phyloP scores from a whole-genome alignment of 148 eudicot genomes.

The Linanthus parryae region DNA sequence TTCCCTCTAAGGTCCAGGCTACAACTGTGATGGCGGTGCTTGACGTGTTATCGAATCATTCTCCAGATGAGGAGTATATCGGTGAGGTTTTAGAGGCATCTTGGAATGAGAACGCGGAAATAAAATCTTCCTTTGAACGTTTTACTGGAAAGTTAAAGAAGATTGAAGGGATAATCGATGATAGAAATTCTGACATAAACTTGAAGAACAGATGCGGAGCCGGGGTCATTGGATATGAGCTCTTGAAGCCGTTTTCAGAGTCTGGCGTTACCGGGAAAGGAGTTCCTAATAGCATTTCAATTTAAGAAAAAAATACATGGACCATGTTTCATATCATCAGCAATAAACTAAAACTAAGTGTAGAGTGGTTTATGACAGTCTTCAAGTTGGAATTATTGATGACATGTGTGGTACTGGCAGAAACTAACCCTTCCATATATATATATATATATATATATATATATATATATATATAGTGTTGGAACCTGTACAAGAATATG shows the following conservation, averaged over 20 bases:
- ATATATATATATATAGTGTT: no score
- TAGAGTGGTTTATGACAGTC: no score
- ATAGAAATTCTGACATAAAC: slow-evolving; percentile 30
- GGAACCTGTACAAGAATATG: no score
- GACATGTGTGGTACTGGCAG: no score
- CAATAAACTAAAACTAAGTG: no score
- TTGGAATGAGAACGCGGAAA: slow-evolving; percentile 31
- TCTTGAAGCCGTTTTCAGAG: slow-evolving; percentile 61
- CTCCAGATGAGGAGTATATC: slow-evolving; percentile 72
- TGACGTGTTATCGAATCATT: slow-evolving; percentile 56
- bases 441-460: no score
- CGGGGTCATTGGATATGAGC: slow-evolving; percentile 54
- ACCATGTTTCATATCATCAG: no score
- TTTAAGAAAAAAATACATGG: no score
- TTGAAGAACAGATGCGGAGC: slow-evolving; percentile 59
- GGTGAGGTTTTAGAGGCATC: slow-evolving; percentile 40
- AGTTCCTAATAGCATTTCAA: slow-evolving; percentile 72
- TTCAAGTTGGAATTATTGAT: no score
- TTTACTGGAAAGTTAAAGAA: slow-evolving; percentile 37
- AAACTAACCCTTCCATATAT: no score
- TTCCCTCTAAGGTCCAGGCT: slow-evolving; percentile 62
- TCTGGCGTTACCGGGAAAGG: slow-evolving; percentile 71
- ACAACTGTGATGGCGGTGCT: slow-evolving; percentile 47
- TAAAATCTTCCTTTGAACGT: slow-evolving; percentile 46
- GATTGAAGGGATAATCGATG: slow-evolving; percentile 51